Conservation (phyloP, 257 asterid genomes). For the Knoxia roxburghii region DNA sequence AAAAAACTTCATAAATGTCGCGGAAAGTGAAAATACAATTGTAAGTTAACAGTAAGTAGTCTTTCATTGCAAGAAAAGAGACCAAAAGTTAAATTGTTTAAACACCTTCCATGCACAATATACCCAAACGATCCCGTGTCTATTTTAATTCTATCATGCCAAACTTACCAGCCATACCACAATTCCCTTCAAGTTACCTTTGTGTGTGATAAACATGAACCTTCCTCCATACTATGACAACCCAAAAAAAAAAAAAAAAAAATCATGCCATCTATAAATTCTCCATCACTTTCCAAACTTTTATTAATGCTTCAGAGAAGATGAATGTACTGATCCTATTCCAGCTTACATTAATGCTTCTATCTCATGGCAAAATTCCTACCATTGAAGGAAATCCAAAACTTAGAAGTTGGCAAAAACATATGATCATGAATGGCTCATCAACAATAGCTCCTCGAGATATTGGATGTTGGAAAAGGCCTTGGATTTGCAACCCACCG, state of each 20-base stretch:
- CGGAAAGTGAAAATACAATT: too few relatives aligned
- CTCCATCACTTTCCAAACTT: not conserved
- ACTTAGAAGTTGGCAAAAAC: conserved; percentile 5
- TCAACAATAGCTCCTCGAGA: conserved; percentile 25
- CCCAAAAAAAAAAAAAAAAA: too few relatives aligned
- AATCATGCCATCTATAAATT: not conserved
- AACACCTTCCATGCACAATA: not conserved
- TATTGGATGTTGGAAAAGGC: conserved; percentile 47
- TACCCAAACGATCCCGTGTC: not conserved
- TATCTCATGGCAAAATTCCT: not conserved
- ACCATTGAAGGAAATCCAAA: conserved; percentile 11
- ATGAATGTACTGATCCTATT: conserved; percentile 1
- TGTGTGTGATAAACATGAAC: conserved; percentile 20
- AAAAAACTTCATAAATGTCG: too few relatives aligned
- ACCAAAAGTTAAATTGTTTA: not conserved
- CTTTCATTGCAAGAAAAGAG: not conserved
- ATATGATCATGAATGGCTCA: conserved; percentile 19
- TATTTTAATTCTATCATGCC: conserved; percentile 9
- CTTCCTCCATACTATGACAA: not conserved
- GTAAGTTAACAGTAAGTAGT: too few relatives aligned
- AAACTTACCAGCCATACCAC: conserved; percentile 7
- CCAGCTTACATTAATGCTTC: not conserved
- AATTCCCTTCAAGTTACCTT: conserved; percentile 2
- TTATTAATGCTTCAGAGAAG: not conserved
- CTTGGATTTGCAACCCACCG: conserved; percentile 54